A percentile compares a stretch with the other conserved stretches of the same genome.
Conservation (phyloP, 164 flowering plant species). For the Stephania cephalantha region DNA sequence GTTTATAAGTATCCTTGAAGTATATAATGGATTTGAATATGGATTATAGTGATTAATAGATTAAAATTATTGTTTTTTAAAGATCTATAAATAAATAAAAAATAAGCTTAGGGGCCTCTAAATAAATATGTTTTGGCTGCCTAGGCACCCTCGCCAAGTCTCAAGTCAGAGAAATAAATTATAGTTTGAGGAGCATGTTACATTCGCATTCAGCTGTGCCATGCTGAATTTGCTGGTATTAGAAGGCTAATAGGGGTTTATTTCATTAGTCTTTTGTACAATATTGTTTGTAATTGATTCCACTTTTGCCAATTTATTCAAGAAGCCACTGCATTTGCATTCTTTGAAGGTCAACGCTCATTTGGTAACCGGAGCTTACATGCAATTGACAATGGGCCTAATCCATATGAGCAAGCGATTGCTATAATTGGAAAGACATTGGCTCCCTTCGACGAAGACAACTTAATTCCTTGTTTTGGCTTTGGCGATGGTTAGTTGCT, state of each 20-base stretch:
- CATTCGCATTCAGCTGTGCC: neutral
- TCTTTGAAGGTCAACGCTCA: constrained; percentile 48
- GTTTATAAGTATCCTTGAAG: too few species aligned
- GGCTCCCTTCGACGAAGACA: constrained; percentile 84
- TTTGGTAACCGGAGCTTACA: constrained; percentile 60
- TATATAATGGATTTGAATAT: too few species aligned
- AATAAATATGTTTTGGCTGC: too few species aligned
- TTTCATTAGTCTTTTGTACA: neutral
- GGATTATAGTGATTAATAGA: too few species aligned
- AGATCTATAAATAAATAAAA: too few species aligned
- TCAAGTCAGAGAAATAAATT: too few species aligned
- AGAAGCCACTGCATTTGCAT: constrained; percentile 13
- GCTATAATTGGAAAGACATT: constrained; percentile 62
- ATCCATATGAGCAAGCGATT: constrained; percentile 80
- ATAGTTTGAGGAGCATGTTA: neutral
- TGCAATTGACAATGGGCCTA: constrained; percentile 43
- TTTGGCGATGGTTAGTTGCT: constrained; percentile 62
- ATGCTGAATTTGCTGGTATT: neutral
- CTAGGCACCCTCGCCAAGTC: too few species aligned
- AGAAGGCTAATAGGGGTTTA: neutral
- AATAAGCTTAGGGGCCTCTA: too few species aligned
- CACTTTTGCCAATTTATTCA: constrained; percentile 1
- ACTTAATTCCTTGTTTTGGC: constrained; percentile 77
- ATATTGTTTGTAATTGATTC: neutral
- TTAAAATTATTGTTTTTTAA: too few species aligned